Evolutionary conservation across 2,329 filamentous ascomycete genomes (phyloP).

Genomic region (Trichoderma hamatum): DNA sequence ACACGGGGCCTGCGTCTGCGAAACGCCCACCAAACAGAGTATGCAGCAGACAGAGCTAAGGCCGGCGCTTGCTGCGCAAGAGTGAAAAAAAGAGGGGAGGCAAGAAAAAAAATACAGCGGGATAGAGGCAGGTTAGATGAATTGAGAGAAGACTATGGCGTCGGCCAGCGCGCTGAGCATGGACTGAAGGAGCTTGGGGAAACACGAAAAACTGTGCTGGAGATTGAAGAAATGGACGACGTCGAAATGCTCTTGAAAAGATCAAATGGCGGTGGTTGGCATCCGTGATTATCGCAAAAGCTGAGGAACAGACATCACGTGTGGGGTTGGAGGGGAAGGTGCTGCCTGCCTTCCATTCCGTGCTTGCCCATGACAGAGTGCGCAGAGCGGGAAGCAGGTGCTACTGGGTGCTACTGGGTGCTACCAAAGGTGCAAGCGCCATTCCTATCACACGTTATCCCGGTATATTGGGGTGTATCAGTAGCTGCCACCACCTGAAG

Average conservation of each 20-base stretch:
- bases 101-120: neutral
- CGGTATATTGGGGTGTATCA: neutral
- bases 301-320: constrained; percentile 23
- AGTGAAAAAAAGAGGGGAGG: constrained; percentile 4
- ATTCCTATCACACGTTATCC: neutral
- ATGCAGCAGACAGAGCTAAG: constrained; percentile 20
- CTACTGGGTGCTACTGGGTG: neutral
- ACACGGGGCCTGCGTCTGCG: constrained; percentile 20
- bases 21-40: constrained; percentile 15
- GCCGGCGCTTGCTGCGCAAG: constrained; percentile 20
- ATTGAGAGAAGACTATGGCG: neutral
- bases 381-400: neutral
- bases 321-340: constrained; percentile 25
- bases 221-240: neutral
- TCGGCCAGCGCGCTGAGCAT: neutral
- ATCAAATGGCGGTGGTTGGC: constrained; percentile 25
- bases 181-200: neutral
- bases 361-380: constrained; percentile 16
- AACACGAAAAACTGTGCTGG: neutral
- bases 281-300: constrained; percentile 3
- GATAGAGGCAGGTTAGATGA: neutral
- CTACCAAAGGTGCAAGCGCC: neutral
- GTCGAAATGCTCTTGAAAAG: neutral
- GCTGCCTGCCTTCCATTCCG: constrained; percentile 17
- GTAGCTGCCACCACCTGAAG: no score